Evolutionary conservation across 805 yeast species (phyloP).

Genomic region (Pichia californica): DNA sequence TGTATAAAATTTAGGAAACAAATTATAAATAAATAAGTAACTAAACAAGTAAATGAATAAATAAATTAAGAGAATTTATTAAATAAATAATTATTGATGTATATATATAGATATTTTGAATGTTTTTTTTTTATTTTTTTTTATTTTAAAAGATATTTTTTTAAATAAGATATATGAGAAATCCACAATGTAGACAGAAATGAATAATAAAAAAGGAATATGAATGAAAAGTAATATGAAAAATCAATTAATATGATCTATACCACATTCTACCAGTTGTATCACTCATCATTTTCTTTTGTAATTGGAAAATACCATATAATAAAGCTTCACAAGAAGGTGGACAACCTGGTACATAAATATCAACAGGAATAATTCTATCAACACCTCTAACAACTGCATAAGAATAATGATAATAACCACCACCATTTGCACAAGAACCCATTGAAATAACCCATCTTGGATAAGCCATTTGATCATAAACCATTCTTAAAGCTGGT

Average conservation of each 20-base stretch:
- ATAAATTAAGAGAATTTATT: background rate
- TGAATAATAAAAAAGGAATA: background rate
- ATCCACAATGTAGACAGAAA: no score
- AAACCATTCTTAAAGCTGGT: constrained; percentile 86
- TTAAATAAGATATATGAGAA: no score
- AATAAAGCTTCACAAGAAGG: constrained; percentile 86
- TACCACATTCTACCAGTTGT: constrained; percentile 84
- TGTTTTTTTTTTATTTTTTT: no score
- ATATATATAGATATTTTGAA: no score
- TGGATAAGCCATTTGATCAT: constrained; percentile 93
- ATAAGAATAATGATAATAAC: constrained; percentile 85
- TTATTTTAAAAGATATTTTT: no score
- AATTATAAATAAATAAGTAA: constrained; percentile 3
- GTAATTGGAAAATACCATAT: constrained; percentile 86
- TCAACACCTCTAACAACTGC: constrained; percentile 88
- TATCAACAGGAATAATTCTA: constrained; percentile 81
- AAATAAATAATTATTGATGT: no score
- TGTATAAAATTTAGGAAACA: no score
- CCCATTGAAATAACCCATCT: constrained; percentile 95
- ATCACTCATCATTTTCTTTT: constrained; percentile 82
- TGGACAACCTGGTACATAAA: constrained; percentile 90
- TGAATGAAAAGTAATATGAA: constrained; percentile 2
- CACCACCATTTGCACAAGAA: constrained; percentile 91
- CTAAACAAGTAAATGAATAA: constrained; percentile 8
- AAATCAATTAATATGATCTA: constrained; percentile 36